Conservation (phyloP, 192 early-diverging fungal species). For the Linnemannia hyalina region DNA sequence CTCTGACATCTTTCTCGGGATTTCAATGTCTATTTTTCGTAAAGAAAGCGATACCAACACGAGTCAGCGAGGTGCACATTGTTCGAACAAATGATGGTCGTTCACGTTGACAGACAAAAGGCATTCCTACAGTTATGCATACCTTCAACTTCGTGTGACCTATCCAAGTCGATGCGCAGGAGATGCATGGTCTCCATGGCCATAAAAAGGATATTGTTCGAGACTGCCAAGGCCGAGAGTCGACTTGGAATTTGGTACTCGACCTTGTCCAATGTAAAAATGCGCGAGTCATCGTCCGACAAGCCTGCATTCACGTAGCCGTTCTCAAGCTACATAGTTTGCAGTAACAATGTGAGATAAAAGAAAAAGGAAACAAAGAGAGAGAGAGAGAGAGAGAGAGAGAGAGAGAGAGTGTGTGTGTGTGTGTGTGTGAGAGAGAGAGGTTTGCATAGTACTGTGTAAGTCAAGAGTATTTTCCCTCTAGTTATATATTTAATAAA, state of each 20-base stretch:
- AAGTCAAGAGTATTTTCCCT: not conserved
- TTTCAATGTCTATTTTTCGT: constrained; percentile 73
- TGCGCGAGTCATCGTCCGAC: constrained; percentile 61
- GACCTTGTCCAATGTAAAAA: constrained; percentile 90
- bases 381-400: too few relatives aligned
- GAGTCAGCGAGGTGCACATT: not conserved
- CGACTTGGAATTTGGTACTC: constrained; percentile 88
- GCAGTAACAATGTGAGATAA: constrained; percentile 8
- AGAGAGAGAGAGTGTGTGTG: not conserved
- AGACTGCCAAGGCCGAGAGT: constrained; percentile 80
- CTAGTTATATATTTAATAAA: not conserved
- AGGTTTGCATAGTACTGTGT: not conserved
- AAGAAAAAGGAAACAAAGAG: not conserved
- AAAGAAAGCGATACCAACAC: constrained; percentile 26
- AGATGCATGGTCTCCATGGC: constrained; percentile 81
- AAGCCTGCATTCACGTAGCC: constrained; percentile 70
- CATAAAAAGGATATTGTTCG: constrained; percentile 88
- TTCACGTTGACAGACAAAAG: not conserved
- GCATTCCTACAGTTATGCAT: not conserved
- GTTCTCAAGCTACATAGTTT: constrained; percentile 61
- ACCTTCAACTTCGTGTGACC: constrained; percentile 85
- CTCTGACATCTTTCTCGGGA: constrained; percentile 68
- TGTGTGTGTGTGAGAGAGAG: too few relatives aligned
- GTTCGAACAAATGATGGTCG: not conserved
- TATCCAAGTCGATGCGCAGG: constrained; percentile 91